Evolutionary conservation across 495 filamentous ascomycete species (phyloP).

Genomic region (Cercophora samala): DNA sequence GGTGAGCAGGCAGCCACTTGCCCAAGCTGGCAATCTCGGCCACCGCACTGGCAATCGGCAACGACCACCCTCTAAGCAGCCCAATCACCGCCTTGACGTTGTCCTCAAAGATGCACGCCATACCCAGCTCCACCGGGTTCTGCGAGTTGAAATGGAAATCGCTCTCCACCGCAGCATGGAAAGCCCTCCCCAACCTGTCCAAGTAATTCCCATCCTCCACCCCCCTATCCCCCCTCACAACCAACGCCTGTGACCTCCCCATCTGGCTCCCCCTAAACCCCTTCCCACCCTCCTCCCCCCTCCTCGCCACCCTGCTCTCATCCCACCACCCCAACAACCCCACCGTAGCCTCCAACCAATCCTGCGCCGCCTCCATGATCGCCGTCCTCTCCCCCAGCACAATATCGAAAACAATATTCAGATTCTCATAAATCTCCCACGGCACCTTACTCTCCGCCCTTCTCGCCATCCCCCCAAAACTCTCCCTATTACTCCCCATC

Average conservation of each 20-base stretch:
- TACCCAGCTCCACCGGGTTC: conserved; percentile 68
- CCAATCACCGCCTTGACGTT: conserved; percentile 69
- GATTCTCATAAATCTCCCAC: conserved; percentile 78
- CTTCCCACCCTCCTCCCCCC: conserved; percentile 41
- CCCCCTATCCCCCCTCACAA: conserved; percentile 21
- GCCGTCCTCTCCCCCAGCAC: conserved; percentile 66
- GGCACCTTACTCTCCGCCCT: conserved; percentile 80
- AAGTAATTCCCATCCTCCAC: conserved; percentile 40
- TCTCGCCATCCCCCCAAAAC: conserved; percentile 56
- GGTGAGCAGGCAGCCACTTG: conserved; percentile 65
- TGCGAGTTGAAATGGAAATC: conserved; percentile 68
- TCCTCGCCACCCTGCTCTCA: conserved; percentile 45
- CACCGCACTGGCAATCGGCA: conserved; percentile 69
- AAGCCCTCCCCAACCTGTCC: conserved; percentile 48
- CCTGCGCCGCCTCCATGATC: conserved; percentile 65
- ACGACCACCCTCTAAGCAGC: conserved; percentile 73
- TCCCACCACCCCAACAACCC: conserved; percentile 86
- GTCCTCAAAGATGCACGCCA: conserved; percentile 75
- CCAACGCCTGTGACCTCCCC: conserved; percentile 44
- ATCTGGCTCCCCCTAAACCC: conserved; percentile 28
- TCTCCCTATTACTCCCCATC: conserved; percentile 31
- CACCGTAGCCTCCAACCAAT: conserved; percentile 85
- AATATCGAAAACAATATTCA: conserved; percentile 71
- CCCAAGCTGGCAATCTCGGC: conserved; percentile 72
- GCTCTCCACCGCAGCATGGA: conserved; percentile 44